phyloP scores from a whole-genome alignment of 495 filamentous ascomycete species.

The Penicillium paxilli region DNA sequence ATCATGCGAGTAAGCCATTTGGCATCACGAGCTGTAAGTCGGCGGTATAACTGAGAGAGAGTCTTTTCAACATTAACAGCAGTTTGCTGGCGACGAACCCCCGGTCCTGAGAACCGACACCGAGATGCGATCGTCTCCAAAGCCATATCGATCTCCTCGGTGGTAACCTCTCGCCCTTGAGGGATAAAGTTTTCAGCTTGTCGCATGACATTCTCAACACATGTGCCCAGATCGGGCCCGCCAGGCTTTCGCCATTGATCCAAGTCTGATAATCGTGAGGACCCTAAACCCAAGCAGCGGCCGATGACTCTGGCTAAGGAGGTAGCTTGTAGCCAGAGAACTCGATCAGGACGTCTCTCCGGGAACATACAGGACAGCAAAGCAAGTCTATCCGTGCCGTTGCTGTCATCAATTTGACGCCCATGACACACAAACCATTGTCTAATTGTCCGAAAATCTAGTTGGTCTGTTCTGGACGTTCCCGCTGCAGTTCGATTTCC shows the following conservation, averaged over 20 bases:
- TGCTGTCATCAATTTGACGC: conserved; percentile 47
- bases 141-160: conserved; percentile 72
- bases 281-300: conserved; percentile 61
- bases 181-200: conserved; percentile 55
- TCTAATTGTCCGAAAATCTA: conserved; percentile 40
- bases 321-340: conserved; percentile 64
- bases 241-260: conserved; percentile 58
- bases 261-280: conserved; percentile 58
- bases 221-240: conserved; percentile 66
- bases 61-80: conserved; percentile 44
- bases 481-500: conserved; percentile 40
- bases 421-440: conserved; percentile 64
- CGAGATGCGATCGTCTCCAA: conserved; percentile 63
- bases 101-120: conserved; percentile 67
- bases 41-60: conserved; percentile 57
- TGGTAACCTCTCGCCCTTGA: conserved; percentile 50
- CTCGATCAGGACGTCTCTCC: conserved; percentile 70
- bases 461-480: conserved; percentile 29
- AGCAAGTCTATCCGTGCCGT: conserved; percentile 53
- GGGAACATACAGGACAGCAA: conserved; percentile 75
- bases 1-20: conserved; percentile 90
- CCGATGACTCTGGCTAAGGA: conserved; percentile 63
- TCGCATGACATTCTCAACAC: conserved; percentile 65
- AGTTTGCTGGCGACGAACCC: conserved; percentile 51
- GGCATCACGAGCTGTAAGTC: conserved; percentile 66